Evolutionary conservation across 306 rosid genomes (phyloP), one percentile per base, ranked within the genome.

Genomic region (Casuarina glauca): DNA sequence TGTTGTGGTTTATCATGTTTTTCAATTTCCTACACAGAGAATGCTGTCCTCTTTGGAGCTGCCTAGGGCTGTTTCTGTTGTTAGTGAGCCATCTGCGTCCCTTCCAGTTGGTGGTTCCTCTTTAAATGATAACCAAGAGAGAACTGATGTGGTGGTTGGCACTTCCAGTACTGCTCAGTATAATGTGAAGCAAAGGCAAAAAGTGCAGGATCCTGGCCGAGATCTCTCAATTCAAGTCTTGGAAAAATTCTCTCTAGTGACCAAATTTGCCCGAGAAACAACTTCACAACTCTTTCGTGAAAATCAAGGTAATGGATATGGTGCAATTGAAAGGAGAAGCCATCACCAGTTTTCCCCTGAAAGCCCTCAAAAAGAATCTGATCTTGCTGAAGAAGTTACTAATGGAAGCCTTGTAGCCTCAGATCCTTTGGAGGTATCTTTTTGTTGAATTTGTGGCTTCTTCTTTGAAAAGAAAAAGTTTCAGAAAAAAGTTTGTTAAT

Each of bases 211-310:
- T 88, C 97, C 98, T 82, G 87, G 90, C 48, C 93, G 97, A 58
- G 98, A 94, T 84, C 81, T 96, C 82, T 93, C 99, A 75, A 93
- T 96, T 82, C 96, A 96, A 73, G 97, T 93, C 70, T 79, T 93
- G 84, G 98, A 96, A 89, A 96, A 93, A 74, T 95, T 95, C 84
- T 96, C 99, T 82, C 96, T 96, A 7, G 98, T 96, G 73, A 96
- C 99, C 50, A 96, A 74, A 89, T 96, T 96, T 91, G 98, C 99
- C 69, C 96, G 97, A 20, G 99, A 96, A 69, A 93, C 99, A 88
- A 93, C 99, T 76, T 93, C 99, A 6, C 99, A 96, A 87, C 90
- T 93, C 51, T 96, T 95, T 39, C 82, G 98, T 80, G 99, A 94
- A 64, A 77, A 53, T 86, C 92, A 92, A 69, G 79, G 69, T 78